Percentiles rank a stretch among this genome's conserved stretches.
Evolutionary conservation across 352 stramenopile genomes (phyloP).

Genomic region (Thalassiosira mediterranea): DNA sequence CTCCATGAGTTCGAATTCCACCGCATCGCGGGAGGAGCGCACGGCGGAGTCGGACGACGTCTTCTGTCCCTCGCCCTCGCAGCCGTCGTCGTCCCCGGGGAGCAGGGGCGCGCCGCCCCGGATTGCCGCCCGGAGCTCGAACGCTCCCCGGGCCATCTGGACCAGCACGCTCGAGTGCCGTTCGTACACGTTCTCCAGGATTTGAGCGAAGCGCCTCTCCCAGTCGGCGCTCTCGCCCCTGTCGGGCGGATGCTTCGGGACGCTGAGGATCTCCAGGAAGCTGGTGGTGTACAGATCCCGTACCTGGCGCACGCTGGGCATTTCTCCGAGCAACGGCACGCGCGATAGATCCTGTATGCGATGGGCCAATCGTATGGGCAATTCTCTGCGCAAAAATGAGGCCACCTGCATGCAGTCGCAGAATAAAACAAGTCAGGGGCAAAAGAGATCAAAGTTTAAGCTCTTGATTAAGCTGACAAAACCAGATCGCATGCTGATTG

Average conservation of each 20-base stretch:
- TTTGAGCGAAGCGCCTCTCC: conserved; percentile 90
- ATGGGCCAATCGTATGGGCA: conserved; percentile 95
- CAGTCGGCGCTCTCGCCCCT: conserved; percentile 74
- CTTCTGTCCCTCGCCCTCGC: conserved; percentile 24
- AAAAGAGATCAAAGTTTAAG: too few species aligned
- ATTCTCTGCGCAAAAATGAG: conserved; percentile 96
- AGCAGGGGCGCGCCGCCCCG: conserved; percentile 20
- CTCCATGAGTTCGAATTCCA: conserved; percentile 88
- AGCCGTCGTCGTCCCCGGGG: conserved; percentile 16
- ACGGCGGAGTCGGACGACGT: conserved; percentile 27
- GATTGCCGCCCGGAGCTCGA: conserved; percentile 91
- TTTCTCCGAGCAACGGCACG: conserved; percentile 83
- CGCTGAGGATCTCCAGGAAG: conserved; percentile 90
- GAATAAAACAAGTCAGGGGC: too few species aligned
- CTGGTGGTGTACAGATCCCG: conserved; percentile 96
- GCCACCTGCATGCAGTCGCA: conserved; percentile 80
- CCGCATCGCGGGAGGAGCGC: conserved; percentile 18
- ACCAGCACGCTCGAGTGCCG: conserved; percentile 97
- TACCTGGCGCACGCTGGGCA: conserved; percentile 93
- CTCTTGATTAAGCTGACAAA: too few species aligned
- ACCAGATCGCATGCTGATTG: too few species aligned
- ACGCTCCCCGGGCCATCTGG: conserved; percentile 98
- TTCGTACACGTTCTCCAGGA: conserved; percentile 97
- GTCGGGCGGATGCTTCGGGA: conserved; percentile 73
- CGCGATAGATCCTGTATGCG: conserved; percentile 78